Conservation (phyloP, 2,329 filamentous ascomycete species). For the Paecilomyces dactylethromorphus region DNA sequence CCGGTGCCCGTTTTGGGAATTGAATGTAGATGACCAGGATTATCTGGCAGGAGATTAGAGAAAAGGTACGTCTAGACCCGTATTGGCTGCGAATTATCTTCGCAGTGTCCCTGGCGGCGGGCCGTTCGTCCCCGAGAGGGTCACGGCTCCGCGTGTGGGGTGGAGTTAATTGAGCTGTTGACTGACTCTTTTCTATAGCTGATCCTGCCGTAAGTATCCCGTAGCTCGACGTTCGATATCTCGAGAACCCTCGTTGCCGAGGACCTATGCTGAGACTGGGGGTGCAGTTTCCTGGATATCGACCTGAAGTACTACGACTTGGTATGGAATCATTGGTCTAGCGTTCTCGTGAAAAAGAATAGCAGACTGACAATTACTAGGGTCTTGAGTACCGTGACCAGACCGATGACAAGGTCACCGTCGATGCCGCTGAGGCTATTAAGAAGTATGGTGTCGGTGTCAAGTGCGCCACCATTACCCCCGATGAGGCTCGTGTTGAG, state of each 20-base stretch:
- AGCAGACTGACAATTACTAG: slow-evolving; percentile 21
- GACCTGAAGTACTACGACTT: slow-evolving; percentile 98
- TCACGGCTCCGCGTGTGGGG: background rate
- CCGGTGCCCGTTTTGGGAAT: slow-evolving; percentile 4
- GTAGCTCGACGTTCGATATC: background rate
- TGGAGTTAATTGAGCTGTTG: background rate
- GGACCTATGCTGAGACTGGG: slow-evolving; percentile 12
- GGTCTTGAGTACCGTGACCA: slow-evolving; percentile 91
- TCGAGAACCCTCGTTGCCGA: slow-evolving; percentile 1
- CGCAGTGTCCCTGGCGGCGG: slow-evolving; percentile 2
- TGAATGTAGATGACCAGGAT: slow-evolving; percentile 80
- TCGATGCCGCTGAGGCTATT: slow-evolving; percentile 93
- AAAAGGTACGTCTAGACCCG: slow-evolving; percentile 57
- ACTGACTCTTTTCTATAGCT: slow-evolving; percentile 47
- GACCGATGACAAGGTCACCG: slow-evolving; percentile 92
- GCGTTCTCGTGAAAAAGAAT: background rate
- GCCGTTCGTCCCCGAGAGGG: slow-evolving; percentile 8
- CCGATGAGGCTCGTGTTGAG: slow-evolving; percentile 91
- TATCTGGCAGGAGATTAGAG: slow-evolving; percentile 99
- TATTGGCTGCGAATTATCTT: slow-evolving; percentile 8
- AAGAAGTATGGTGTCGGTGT: slow-evolving; percentile 98
- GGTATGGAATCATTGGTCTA: slow-evolving; percentile 25
- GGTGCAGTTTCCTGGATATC: slow-evolving; percentile 71
- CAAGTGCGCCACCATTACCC: slow-evolving; percentile 99
- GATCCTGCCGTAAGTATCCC: slow-evolving; percentile 62